Base-by-base conservation (phyloP, 805 yeast species). In the Dipodascus geniculatus region DNA sequence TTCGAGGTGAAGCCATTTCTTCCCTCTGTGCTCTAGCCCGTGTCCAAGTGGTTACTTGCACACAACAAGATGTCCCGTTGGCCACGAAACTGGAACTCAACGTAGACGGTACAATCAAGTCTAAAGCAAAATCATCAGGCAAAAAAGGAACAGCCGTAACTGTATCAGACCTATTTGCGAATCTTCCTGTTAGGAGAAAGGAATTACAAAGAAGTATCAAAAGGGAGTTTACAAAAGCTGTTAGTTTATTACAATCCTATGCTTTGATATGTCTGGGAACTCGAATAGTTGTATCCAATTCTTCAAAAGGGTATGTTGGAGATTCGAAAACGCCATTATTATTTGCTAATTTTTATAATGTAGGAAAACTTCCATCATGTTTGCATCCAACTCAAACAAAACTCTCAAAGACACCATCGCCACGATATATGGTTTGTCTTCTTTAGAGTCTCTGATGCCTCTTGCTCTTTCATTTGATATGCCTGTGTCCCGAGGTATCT, bases 171-270 rank as follows among this genome's bases (percentile, higher is more conserved):
- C 60, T 93, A 9, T 93, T 93, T 63, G 66, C 74, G 8, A 75
- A 71, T 51, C 67, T 90, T 52, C 98, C 98, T 0, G 99, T 95
- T 4, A 73, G 99, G 55, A 73, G 80, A 50, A 83, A 81, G 61
- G 89, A 86, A 58, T 76, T 90, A 51, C 74, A 72, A 19, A 86
- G 81, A 62, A 83, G 85, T 59, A 62, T 71, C 42, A 86, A 80
- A 62, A 74, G 82, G 54, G 96, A 89, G 63, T 88, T 83, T 68
- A 74, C 80, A 49, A 85, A 82, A 61, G 74, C 87, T n/a, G 62
- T 91, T 2, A 63, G 70, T 0, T 61, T 84, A 44, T 59, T 93
- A 1, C 93, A 81, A 59, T 77, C 78, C 44, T 87, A 89, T 69
- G 76, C 87, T 14, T 60, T 93, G 2, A 78, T 86, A 3, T 71